Base-by-base conservation (phyloP, 2,329 filamentous ascomycete species). In the Didymella glomerata region DNA sequence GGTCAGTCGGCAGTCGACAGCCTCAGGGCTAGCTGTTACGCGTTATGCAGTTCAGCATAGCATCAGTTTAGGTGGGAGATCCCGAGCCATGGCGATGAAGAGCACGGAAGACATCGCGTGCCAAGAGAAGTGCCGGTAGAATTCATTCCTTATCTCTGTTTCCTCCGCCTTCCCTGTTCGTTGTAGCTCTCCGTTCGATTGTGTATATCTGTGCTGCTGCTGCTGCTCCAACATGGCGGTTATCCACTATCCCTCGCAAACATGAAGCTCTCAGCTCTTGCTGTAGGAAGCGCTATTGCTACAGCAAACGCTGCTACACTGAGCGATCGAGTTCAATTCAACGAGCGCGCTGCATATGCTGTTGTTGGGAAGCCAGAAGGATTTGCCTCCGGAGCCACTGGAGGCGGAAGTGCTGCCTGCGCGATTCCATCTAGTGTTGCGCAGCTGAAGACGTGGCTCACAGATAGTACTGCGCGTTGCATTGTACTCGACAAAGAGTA, bases 381-480 rank as follows among this genome's bases (percentile, higher is more conserved):
- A 56, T 84, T 84, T 59, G 82, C 81, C 16, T 73, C 77, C 58
- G 84, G 85, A 48, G 83, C 85, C 27, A 89, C 87, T 18, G 87
- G 87, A 36, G 87, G 87, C 68, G 86, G 85, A 52, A 79, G 66
- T 59, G 85, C 84, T 22, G 75, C 79, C 9, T 73, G 84, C 27
- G 84, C 84, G 18, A 84, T 85, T 65, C 86, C 86, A 13, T 78
- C 72, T 18, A 83, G 79, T 48, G 86, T 75, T 44, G 80, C 76
- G 24, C 79, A 89, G 80, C 81, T 88, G 44, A 82, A 83, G 72
- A 80, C 78, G 16, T 88, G 86, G 76, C 81, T 88, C 5, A 79
- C 79, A 10, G 84, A 87, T 69, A 76, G 73, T 58, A 70, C 76
- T 30, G 67, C 85, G 13, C 82, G 85, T n/a, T 82, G 84, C 60